Conservation (phyloP, 495 filamentous ascomycete genomes). For the Penicillium fimorum region DNA sequence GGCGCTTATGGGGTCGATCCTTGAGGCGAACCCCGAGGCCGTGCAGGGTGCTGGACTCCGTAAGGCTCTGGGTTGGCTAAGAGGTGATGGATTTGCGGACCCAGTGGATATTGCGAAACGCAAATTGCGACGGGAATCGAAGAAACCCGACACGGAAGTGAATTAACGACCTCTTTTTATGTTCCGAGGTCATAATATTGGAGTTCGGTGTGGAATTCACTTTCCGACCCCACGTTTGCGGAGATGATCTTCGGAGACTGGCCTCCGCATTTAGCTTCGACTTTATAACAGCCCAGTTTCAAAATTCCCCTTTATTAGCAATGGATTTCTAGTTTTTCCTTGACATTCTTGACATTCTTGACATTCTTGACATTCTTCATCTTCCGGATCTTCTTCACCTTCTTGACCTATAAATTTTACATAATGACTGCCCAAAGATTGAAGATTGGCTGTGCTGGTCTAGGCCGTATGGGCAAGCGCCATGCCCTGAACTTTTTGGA, state of each 20-base stretch:
- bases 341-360: neutral
- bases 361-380: neutral
- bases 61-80: slow-evolving; percentile 70
- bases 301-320: neutral
- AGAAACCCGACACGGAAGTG: slow-evolving; percentile 22
- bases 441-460: slow-evolving; percentile 51
- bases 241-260: slow-evolving; percentile 19
- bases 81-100: slow-evolving; percentile 66
- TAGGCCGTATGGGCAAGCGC: slow-evolving; percentile 59
- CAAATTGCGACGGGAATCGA: slow-evolving; percentile 31
- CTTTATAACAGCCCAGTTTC: neutral
- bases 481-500: slow-evolving; percentile 55
- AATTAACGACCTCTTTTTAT: neutral
- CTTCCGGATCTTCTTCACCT: neutral
- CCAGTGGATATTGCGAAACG: slow-evolving; percentile 36
- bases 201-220: slow-evolving; percentile 22
- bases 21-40: slow-evolving; percentile 66
- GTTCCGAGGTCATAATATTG: neutral
- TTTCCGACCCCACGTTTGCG: slow-evolving; percentile 25
- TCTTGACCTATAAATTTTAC: neutral
- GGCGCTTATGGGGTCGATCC: slow-evolving; percentile 73
- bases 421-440: slow-evolving; percentile 48
- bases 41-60: slow-evolving; percentile 66
- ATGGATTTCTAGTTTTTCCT: slow-evolving; percentile 1
- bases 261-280: slow-evolving; percentile 15